Conservation (phyloP, 768 basidiomycete genomes). For the Russula foetens region DNA sequence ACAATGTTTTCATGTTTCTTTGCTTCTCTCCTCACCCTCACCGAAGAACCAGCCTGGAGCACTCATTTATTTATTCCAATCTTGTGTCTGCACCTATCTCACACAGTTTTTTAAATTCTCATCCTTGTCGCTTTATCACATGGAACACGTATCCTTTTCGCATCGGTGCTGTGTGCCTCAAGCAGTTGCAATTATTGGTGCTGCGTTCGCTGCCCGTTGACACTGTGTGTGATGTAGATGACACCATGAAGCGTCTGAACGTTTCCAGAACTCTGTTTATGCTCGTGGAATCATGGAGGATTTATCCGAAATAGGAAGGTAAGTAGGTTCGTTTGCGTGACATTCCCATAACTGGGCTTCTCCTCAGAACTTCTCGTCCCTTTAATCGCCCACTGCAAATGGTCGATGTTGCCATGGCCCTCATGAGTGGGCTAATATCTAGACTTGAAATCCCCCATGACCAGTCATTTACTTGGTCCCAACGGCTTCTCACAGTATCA, state of each 20-base stretch:
- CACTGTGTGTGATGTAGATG: neutral
- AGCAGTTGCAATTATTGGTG: neutral
- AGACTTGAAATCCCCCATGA: conserved; percentile 1
- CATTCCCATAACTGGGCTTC: conserved; percentile 1
- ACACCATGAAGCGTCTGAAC: neutral
- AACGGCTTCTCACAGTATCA: conserved; percentile 6
- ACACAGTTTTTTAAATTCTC: neutral
- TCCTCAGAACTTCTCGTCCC: neutral
- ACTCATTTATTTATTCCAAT: conserved; percentile 18
- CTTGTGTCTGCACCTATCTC: conserved; percentile 13
- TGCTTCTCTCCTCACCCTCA: neutral
- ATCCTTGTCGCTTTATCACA: conserved; percentile 1
- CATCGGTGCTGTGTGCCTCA: conserved; percentile 4
- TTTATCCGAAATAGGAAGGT: conserved; percentile 13
- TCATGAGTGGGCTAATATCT: neutral
- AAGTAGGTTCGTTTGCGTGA: conserved; percentile 10
- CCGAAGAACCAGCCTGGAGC: conserved; percentile 11
- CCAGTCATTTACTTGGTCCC: neutral
- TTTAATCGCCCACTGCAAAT: neutral
- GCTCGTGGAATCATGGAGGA: neutral
- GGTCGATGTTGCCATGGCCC: conserved; percentile 5
- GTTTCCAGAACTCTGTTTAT: neutral
- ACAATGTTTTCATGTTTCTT: neutral
- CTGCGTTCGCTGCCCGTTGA: neutral
- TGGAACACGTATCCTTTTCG: conserved; percentile 11